Conservation (phyloP, 116 monocot species). For the Zostera marina region DNA sequence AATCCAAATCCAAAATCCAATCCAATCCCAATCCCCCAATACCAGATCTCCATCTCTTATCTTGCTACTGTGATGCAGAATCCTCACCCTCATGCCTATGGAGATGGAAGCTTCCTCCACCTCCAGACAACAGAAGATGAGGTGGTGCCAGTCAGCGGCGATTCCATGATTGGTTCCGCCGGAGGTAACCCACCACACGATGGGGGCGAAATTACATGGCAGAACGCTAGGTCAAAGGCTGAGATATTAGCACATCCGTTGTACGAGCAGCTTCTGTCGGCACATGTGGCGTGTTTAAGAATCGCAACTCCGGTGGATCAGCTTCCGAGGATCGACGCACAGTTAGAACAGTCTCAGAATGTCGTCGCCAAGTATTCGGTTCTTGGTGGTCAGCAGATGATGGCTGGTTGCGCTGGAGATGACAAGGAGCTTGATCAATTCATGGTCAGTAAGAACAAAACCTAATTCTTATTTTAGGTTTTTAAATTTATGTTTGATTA, state of each 20-base stretch:
- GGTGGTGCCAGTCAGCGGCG: slow-evolving; percentile 23
- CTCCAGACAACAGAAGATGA: slow-evolving; percentile 51
- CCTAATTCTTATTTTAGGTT: not conserved
- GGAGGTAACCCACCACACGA: slow-evolving; percentile 5
- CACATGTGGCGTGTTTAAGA: slow-evolving; percentile 73
- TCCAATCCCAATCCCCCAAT: not conserved
- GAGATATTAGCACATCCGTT: slow-evolving; percentile 73
- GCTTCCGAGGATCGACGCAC: slow-evolving; percentile 89
- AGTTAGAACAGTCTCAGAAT: slow-evolving; percentile 68
- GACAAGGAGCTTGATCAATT: slow-evolving; percentile 81
- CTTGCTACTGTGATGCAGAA: not conserved
- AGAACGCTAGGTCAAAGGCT: slow-evolving; percentile 67
- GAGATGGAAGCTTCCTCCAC: slow-evolving; percentile 82
- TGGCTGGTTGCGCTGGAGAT: slow-evolving; percentile 12
- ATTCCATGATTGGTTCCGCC: slow-evolving; percentile 27
- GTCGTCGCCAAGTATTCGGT: slow-evolving; percentile 74
- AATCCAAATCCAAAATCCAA: not conserved
- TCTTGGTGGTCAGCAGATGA: slow-evolving; percentile 26
- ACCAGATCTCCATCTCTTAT: not conserved
- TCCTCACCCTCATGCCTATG: slow-evolving; percentile 12
- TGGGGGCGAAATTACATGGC: slow-evolving; percentile 33
- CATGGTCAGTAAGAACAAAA: slow-evolving; percentile 25
- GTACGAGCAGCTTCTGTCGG: slow-evolving; percentile 90
- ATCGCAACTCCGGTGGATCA: slow-evolving; percentile 92
- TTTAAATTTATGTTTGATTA: too few species aligned